Evolutionary conservation across 441 rosid genomes (phyloP).

Genomic region (Francoa sonchifolia): DNA sequence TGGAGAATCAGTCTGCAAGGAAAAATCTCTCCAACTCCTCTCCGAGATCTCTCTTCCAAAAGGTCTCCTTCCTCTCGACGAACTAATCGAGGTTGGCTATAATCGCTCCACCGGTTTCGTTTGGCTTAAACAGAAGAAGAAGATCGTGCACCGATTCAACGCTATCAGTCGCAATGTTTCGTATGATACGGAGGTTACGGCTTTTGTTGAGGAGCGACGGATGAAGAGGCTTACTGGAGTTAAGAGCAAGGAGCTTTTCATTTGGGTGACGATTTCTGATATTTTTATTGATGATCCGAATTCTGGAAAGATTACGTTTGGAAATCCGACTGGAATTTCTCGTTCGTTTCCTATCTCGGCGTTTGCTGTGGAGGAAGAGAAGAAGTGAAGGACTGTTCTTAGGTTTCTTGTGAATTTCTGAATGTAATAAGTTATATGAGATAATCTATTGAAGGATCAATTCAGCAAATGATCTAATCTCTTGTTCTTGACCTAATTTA

Average conservation of each 20-base stretch:
- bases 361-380: slow-evolving; percentile 22
- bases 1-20: slow-evolving; percentile 37
- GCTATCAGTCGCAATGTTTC: slow-evolving; percentile 31
- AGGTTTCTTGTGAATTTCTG: no score
- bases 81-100: slow-evolving; percentile 46
- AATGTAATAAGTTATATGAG: neutral
- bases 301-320: slow-evolving; percentile 32
- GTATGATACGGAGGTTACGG: slow-evolving; percentile 49
- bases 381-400: neutral
- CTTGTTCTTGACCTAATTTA: no score
- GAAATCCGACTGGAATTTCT: slow-evolving; percentile 33
- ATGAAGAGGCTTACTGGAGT: slow-evolving; percentile 43
- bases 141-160: slow-evolving; percentile 32
- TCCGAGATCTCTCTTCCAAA: slow-evolving; percentile 35
- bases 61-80: slow-evolving; percentile 46
- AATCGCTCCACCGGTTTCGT: slow-evolving; percentile 45
- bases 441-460: neutral
- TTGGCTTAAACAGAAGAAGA: slow-evolving; percentile 44
- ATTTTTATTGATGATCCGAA: slow-evolving; percentile 24
- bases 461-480: no score
- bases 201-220: slow-evolving; percentile 38
- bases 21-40: slow-evolving; percentile 37
- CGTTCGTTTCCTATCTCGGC: slow-evolving; percentile 49
- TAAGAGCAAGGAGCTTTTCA: slow-evolving; percentile 50
- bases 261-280: slow-evolving; percentile 50